A percentile compares a stretch with the other conserved stretches of the same genome.
Evolutionary conservation across 306 rosid species (phyloP).

Genomic region (Castanospermum australe): DNA sequence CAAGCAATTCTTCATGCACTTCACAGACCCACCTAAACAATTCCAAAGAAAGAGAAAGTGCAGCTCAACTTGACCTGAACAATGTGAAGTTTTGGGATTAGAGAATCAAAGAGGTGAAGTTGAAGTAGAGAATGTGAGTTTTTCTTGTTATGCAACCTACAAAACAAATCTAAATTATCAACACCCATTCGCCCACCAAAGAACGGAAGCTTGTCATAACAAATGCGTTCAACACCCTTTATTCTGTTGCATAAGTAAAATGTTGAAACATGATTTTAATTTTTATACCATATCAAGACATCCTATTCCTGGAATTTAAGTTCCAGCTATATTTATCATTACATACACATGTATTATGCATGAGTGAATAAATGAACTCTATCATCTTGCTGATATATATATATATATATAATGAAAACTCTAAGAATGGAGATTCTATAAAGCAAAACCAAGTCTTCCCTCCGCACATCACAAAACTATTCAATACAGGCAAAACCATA

Average conservation of each 20-base stretch:
- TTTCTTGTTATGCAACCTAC: background rate
- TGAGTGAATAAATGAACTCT: background rate
- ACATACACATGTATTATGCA: background rate
- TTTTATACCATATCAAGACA: background rate
- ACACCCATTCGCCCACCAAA: background rate
- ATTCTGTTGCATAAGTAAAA: background rate
- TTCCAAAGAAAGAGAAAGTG: too few species aligned
- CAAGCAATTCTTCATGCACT: too few species aligned
- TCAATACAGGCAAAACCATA: background rate
- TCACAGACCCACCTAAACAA: too few species aligned
- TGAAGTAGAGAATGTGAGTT: too few species aligned
- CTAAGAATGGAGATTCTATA: background rate
- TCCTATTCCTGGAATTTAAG: background rate
- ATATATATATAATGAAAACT: background rate
- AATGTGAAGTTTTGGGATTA: too few species aligned
- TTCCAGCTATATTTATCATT: background rate
- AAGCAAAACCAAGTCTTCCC: background rate
- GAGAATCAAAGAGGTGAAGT: too few species aligned
- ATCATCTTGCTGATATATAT: background rate
- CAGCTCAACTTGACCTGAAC: too few species aligned
- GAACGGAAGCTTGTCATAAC: conserved; percentile 26
- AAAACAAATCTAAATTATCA: background rate
- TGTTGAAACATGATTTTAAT: background rate
- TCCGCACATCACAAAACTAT: background rate
- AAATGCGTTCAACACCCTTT: background rate